Conservation (phyloP, 371 early-diverging fungal species). For the Umbelopsis sp. region DNA sequence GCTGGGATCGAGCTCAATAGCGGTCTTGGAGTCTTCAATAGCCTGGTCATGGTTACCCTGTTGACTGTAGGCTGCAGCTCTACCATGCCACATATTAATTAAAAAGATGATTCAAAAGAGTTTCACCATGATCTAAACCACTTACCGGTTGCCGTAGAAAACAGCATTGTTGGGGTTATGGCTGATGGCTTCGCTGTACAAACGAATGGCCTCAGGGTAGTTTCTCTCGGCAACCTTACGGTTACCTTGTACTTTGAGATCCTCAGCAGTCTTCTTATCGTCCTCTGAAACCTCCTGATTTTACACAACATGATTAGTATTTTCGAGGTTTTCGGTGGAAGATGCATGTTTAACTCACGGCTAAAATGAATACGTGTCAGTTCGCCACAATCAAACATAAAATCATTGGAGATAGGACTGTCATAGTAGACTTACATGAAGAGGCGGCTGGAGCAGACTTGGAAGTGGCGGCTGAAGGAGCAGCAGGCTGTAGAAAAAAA, state of each 20-base stretch:
- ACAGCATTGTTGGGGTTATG: slow-evolving; percentile 85
- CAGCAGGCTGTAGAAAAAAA: slow-evolving; percentile 14
- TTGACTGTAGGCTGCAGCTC: slow-evolving; percentile 95
- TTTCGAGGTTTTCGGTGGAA: too few relatives aligned
- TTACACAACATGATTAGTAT: neutral
- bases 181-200: slow-evolving; percentile 91
- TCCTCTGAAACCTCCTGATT: slow-evolving; percentile 47
- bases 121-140: neutral
- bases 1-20: slow-evolving; percentile 83
- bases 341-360: neutral
- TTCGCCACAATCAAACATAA: neutral
- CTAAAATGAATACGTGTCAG: neutral
- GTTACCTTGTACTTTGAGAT: slow-evolving; percentile 85
- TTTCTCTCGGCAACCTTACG: slow-evolving; percentile 80
- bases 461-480: slow-evolving; percentile 19
- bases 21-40: slow-evolving; percentile 83
- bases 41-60: slow-evolving; percentile 85
- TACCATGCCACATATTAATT: slow-evolving; percentile 30
- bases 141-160: slow-evolving; percentile 92
- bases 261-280: slow-evolving; percentile 82
- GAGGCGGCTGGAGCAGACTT: slow-evolving; percentile 18
- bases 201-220: slow-evolving; percentile 82
- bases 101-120: neutral
- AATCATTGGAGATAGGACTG: neutral
- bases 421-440: slow-evolving; percentile 24